Evolutionary conservation across 371 early-diverging fungal genomes (phyloP).

Genomic region (Mortierella sp.): DNA sequence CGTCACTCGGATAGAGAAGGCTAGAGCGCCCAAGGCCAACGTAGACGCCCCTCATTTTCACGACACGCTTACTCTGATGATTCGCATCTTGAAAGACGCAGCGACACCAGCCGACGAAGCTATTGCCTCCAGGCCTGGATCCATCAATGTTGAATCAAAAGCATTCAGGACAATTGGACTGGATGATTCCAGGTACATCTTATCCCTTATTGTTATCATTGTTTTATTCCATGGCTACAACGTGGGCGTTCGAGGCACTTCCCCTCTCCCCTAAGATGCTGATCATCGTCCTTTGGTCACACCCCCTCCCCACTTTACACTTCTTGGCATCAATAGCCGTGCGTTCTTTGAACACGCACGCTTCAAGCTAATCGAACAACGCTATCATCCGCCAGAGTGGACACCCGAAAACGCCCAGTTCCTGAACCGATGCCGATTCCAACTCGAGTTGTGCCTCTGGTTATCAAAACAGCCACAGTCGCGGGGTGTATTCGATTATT

Average conservation of each 20-base stretch:
- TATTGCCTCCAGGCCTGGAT: neutral
- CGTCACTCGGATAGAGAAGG: conserved; percentile 14
- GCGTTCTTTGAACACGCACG: conserved; percentile 52
- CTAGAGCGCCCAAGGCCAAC: conserved; percentile 9
- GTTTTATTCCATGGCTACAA: neutral
- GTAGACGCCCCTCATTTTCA: conserved; percentile 12
- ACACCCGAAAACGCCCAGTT: conserved; percentile 12
- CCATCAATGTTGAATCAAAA: conserved; percentile 17
- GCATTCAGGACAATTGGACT: conserved; percentile 14
- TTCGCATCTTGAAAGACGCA: conserved; percentile 20
- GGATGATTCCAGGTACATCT: conserved; percentile 27
- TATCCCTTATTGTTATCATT: too few species aligned
- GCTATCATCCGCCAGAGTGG: conserved; percentile 54
- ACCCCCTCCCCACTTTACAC: too few species aligned
- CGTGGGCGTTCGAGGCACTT: neutral
- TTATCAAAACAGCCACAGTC: conserved; percentile 1
- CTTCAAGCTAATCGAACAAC: conserved; percentile 50
- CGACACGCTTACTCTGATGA: conserved; percentile 22
- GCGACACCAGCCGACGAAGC: conserved; percentile 1
- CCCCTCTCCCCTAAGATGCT: too few species aligned
- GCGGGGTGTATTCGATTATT: neutral
- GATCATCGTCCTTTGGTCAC: too few species aligned
- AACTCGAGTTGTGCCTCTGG: conserved; percentile 15
- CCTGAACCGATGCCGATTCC: conserved; percentile 20
- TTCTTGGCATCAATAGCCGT: conserved; percentile 32